These are phyloP conservation scores for Lentithecium fluviatile DNA, from an alignment of 495 filamentous ascomycete genomes.

Conservation along the genomic window DNA sequence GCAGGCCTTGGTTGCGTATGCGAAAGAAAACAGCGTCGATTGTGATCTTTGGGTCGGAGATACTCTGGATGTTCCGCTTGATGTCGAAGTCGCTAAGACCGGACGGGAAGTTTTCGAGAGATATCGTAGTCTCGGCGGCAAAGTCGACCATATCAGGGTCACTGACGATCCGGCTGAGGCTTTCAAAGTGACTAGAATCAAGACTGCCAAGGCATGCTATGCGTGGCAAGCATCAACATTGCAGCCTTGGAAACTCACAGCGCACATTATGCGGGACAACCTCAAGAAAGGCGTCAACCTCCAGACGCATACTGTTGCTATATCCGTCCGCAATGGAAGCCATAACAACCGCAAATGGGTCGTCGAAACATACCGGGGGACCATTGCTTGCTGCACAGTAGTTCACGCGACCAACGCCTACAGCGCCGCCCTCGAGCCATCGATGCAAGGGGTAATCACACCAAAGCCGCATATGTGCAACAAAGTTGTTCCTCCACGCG, in stretches of 20 bases:
- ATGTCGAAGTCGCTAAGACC: constrained; percentile 9
- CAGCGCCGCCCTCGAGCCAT: constrained; percentile 15
- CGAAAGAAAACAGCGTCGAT: constrained; percentile 3
- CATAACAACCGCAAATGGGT: neutral
- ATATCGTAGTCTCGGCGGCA: constrained; percentile 1
- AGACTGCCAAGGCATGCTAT: constrained; percentile 20
- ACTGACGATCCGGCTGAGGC: constrained; percentile 11
- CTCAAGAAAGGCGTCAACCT: constrained; percentile 5
- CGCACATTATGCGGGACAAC: constrained; percentile 17
- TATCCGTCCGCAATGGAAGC: neutral
- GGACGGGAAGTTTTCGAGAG: constrained; percentile 4
- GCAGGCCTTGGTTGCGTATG: constrained; percentile 5
- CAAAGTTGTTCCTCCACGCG: constrained; percentile 15
- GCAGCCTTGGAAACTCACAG: constrained; percentile 18
- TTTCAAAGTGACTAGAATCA: constrained; percentile 7
- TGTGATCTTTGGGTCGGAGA: constrained; percentile 18
- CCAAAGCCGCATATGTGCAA: constrained; percentile 25
- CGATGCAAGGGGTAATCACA: constrained; percentile 7
- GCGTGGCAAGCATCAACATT: constrained; percentile 15
- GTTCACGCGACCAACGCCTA: constrained; percentile 16
- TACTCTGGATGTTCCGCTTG: constrained; percentile 15
- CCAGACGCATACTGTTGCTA: constrained; percentile 4
- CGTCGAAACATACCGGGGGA: constrained; percentile 9
- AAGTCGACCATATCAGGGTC: constrained; percentile 17
- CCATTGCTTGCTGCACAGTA: constrained; percentile 12